Base-by-base conservation (phyloP, 208 protist genomes). In the Trypanosomatidae sp. region DNA sequence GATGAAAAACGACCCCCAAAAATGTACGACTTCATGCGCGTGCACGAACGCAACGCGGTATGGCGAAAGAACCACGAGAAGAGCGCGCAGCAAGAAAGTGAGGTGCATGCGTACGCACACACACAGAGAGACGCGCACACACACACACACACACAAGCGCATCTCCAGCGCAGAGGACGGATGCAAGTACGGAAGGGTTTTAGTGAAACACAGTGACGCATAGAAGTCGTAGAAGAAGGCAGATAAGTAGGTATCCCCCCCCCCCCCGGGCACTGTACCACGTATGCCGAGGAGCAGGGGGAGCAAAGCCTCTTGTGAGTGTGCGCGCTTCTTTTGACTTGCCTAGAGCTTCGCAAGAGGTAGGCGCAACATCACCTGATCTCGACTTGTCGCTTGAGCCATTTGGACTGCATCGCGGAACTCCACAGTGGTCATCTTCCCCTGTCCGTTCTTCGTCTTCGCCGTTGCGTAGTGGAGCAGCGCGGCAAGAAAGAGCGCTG, bases 401-500 rank as follows among this genome's bases (percentile, higher is more conserved):
- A 66, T 52, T 8, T 46, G 15, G 19, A 92, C 60, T 25, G 76
- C 67, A n/a, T 71, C 49, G 13, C 52, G 53, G 66, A 90, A 90
- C 43, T 76, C 64, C 44, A 46, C 65, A 1, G 72, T 39, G 15
- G 60, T 73, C 44, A 82, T 33, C 15, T 17, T 12, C 9, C 22
- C 52, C 22, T 52, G 30, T 12, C 13, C 43, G 17, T 44, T 67
- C 22, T 25, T 65, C 56, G 30, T 52, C 76, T 53, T 58, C 46
- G 44, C 53, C 36, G 6, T 55, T 49, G 43, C 67, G 56, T 78
- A 69, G 62, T 91, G 67, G 78, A 95, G 88, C 43, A 96, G 68
- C 22, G 69, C 13, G 7, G 70, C 55, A 39, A 96, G 74, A 62
- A 94, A 89, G 6, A 82, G 41, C 36, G 88, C 85, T 43, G 83